Conservation (phyloP, 129 eudicot genomes). For the Dittrichia graveolens region DNA sequence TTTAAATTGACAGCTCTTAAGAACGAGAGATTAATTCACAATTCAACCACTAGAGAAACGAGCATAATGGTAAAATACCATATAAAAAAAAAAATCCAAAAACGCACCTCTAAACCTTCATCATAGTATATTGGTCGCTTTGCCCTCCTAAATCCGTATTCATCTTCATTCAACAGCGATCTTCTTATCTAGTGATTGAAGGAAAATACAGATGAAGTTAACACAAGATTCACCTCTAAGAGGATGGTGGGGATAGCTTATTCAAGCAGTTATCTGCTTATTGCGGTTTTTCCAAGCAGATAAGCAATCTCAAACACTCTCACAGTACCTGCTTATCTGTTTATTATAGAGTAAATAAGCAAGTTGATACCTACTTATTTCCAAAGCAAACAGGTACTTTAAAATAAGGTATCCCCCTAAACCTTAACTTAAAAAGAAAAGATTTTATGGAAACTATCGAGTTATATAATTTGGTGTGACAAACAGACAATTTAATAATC, state of each 20-base stretch:
- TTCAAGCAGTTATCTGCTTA: too few species aligned
- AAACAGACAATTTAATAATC: background rate
- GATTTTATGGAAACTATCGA: background rate
- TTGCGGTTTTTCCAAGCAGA: too few species aligned
- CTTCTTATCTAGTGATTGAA: conserved; percentile 60
- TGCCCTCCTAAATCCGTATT: conserved; percentile 80
- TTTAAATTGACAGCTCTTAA: too few species aligned
- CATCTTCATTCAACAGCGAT: conserved; percentile 81
- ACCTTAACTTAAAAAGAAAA: conserved; percentile 6
- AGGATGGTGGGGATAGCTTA: too few species aligned
- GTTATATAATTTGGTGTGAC: background rate
- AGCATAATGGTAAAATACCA: background rate
- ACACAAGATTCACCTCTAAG: background rate
- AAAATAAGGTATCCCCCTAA: too few species aligned
- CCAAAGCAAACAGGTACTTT: too few species aligned
- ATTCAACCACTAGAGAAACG: background rate
- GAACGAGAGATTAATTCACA: background rate
- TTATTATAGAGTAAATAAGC: too few species aligned
- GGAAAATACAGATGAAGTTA: background rate
- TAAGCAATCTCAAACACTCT: too few species aligned
- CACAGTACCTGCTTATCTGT: too few species aligned
- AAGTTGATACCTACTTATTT: too few species aligned
- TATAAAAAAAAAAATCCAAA: background rate
- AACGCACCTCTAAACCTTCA: conserved; percentile 83
- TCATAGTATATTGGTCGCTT: conserved; percentile 74